These are phyloP conservation scores for Cladobotryum protrusum DNA, from an alignment of 2,329 filamentous ascomycete genomes.

Conservation along the genomic window DNA sequence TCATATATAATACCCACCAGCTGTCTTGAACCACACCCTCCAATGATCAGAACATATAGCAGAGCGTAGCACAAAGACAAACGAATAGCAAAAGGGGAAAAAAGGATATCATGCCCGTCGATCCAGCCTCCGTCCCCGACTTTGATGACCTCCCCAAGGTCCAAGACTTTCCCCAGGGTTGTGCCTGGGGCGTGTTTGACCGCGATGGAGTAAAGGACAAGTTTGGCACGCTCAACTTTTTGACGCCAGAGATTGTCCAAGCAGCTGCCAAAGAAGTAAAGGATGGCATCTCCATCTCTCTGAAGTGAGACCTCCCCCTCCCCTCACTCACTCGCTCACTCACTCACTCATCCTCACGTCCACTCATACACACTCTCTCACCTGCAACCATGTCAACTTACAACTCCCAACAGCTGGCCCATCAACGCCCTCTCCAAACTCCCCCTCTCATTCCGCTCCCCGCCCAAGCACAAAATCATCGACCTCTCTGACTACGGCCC, in stretches of 20 bases:
- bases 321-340: not conserved
- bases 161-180: conserved; percentile 40
- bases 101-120: no score
- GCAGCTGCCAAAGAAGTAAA: conserved; percentile 19
- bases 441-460: conserved; percentile 28
- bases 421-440: conserved; percentile 34
- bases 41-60: no score
- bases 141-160: conserved; percentile 38
- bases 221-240: conserved; percentile 46
- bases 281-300: conserved; percentile 43
- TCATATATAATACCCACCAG: no score
- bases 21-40: no score
- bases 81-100: no score
- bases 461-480: conserved; percentile 30
- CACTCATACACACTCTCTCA: not conserved
- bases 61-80: no score
- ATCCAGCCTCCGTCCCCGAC: conserved; percentile 25
- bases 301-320: conserved; percentile 35
- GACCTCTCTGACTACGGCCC: conserved; percentile 26
- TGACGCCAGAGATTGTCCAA: conserved; percentile 37
- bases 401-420: conserved; percentile 31
- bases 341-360: not conserved
- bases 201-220: conserved; percentile 41
- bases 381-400: no score
- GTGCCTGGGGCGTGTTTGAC: conserved; percentile 47